Percentiles rank a stretch among this genome's conserved stretches.
Conservation (phyloP, 768 basidiomycete genomes). For the Leccinum barrowsii region DNA sequence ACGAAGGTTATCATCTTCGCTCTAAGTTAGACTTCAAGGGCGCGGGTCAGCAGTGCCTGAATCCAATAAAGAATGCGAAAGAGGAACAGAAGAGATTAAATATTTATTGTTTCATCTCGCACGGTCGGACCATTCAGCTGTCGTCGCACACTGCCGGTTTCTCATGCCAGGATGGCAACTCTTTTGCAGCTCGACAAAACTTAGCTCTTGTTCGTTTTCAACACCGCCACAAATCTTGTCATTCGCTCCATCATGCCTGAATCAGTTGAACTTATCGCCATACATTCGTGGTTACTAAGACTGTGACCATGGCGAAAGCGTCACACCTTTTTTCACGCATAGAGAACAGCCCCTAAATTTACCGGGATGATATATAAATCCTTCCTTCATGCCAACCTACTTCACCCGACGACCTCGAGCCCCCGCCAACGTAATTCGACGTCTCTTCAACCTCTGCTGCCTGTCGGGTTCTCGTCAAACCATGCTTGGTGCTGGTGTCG, state of each 20-base stretch:
- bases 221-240: conserved; percentile 17
- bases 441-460: neutral
- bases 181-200: neutral
- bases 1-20: conserved; percentile 26
- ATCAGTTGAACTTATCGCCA: conserved; percentile 5
- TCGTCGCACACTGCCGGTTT: conserved; percentile 12
- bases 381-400: conserved; percentile 12
- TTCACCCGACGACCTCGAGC: conserved; percentile 12
- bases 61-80: conserved; percentile 19
- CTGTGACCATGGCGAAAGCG: conserved; percentile 21
- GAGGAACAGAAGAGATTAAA: conserved; percentile 1
- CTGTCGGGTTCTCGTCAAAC: neutral
- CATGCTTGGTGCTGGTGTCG: conserved; percentile 10
- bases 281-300: conserved; percentile 13
- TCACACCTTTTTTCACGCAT: conserved; percentile 16
- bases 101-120: conserved; percentile 16
- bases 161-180: conserved; percentile 14
- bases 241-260: conserved; percentile 9
- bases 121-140: conserved; percentile 9
- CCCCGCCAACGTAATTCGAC: conserved; percentile 5
- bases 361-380: conserved; percentile 27
- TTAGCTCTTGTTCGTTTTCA: conserved; percentile 5
- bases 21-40: conserved; percentile 10
- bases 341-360: conserved; percentile 6
- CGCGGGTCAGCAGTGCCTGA: neutral